Evolutionary conservation across 1,284 basidiomycete genomes (phyloP).

Genomic region (Rhodotorula sp.): DNA sequence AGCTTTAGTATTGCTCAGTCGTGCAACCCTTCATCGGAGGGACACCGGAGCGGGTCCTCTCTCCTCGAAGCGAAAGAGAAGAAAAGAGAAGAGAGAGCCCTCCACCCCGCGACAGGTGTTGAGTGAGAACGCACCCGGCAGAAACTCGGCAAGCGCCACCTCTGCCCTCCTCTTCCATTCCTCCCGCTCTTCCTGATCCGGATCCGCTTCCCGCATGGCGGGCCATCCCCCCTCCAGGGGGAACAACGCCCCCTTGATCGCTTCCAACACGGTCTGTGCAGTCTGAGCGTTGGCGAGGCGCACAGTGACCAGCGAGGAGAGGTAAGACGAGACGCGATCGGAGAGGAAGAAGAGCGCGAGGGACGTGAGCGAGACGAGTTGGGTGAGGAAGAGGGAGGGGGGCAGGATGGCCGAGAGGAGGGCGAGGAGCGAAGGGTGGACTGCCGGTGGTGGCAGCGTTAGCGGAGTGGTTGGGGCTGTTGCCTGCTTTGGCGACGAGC

Average conservation of each 20-base stretch:
- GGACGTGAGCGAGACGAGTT: constrained; percentile 40
- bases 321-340: constrained; percentile 47
- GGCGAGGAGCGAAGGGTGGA: constrained; percentile 11
- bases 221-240: constrained; percentile 68
- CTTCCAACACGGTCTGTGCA: constrained; percentile 55
- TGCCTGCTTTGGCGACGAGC: constrained; percentile 3
- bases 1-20: not conserved
- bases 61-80: no score
- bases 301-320: constrained; percentile 62
- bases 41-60: not conserved
- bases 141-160: constrained; percentile 8
- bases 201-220: constrained; percentile 63
- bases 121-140: constrained; percentile 14
- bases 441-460: not conserved
- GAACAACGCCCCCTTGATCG: constrained; percentile 65
- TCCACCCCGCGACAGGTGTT: no score
- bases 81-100: not conserved
- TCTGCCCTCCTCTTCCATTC: constrained; percentile 15
- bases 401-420: constrained; percentile 34
- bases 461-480: constrained; percentile 5
- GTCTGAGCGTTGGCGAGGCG: constrained; percentile 59
- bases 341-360: constrained; percentile 25
- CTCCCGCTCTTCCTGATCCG: constrained; percentile 65
- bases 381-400: constrained; percentile 32
- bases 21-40: not conserved